Base-by-base conservation (phyloP, 1,139 yeast genomes). In the Candida sojae region DNA sequence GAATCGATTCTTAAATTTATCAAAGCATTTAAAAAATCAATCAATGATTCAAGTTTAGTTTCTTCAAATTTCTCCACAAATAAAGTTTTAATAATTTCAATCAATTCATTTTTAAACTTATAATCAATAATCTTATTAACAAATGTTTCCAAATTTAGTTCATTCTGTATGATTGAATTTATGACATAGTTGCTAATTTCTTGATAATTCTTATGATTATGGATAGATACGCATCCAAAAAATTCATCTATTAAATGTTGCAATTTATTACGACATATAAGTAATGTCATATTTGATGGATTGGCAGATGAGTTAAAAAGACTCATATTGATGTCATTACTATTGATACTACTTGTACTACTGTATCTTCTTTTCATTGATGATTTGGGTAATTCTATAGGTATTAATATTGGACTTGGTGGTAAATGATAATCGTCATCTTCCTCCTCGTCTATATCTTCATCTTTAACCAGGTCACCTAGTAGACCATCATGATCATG, bases 51-150 rank as follows among this genome's bases (percentile, higher is more conserved):
- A 29, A 61, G 49, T 43, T 57, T 58, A 23, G 55, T 38, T 34
- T 58, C 59, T 41, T 55, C 57, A 42, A 49, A 62, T 40, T 59
- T 61, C 39, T 60, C 63, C 23, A 55, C 48, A 40, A 62, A 58
- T 30, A 57, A 43, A 25, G 53, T 54, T 10, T 53, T 52, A 4
- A 62, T 53, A n/a, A 51, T 53, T 10, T 51, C 56, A n/a, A 51
- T 44, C 11, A 61, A 35, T 4, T 44, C 42, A 13, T 40, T 36
- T 32, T 48, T 49, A 44, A 50, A 53, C 10, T 45, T 39, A 37
- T 54, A 52, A 33, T 51, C 47, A 8, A 57, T 48, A 11, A 56
- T 47, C 31, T 45, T 51, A 35, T 43, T 47, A 30, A 52, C 47
- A 34, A 57, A 48, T 8, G 39, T 35, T 10, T 47, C 48, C 9